Percentiles rank a stretch among this genome's conserved stretches.
These are phyloP conservation scores for Dothiorella sarmentorum DNA, from an alignment of 2,329 filamentous ascomycete species.

Conservation along the genomic window DNA sequence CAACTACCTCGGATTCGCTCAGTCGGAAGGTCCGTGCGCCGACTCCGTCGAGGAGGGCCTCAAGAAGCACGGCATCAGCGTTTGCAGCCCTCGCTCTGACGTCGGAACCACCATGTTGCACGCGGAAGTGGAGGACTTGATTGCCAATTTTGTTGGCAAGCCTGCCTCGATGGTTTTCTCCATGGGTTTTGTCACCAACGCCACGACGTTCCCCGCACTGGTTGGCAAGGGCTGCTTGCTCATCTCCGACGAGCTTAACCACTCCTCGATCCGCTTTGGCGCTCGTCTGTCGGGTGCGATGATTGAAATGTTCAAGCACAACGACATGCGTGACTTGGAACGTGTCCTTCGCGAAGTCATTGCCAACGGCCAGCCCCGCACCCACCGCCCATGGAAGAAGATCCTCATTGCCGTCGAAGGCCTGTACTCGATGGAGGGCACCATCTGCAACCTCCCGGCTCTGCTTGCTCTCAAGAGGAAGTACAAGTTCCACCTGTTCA, in stretches of 20 bases:
- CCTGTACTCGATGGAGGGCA: slow-evolving; percentile 98
- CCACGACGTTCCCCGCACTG: slow-evolving; percentile 85
- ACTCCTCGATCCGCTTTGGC: slow-evolving; percentile 94
- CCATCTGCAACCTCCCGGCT: slow-evolving; percentile 95
- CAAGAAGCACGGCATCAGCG: slow-evolving; percentile 78
- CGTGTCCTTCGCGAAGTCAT: slow-evolving; percentile 84
- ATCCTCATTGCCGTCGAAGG: slow-evolving; percentile 95
- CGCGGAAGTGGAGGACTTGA: slow-evolving; percentile 81
- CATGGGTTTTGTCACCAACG: slow-evolving; percentile 98
- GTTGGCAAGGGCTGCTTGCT: slow-evolving; percentile 91
- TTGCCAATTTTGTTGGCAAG: slow-evolving; percentile 92
- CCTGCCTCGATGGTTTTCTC: slow-evolving; percentile 94
- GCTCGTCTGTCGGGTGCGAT: slow-evolving; percentile 91
- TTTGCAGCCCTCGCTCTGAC: slow-evolving; percentile 78
- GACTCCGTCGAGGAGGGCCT: slow-evolving; percentile 86
- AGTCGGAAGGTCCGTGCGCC: slow-evolving; percentile 94
- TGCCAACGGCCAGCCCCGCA: slow-evolving; percentile 92
- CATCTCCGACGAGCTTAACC: slow-evolving; percentile 95
- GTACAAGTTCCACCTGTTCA: slow-evolving; percentile 95
- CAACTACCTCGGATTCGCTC: slow-evolving; percentile 97
- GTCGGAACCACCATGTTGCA: slow-evolving; percentile 84
- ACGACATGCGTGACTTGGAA: slow-evolving; percentile 88
- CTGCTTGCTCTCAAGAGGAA: slow-evolving; percentile 82
- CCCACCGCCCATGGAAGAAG: slow-evolving; percentile 99
- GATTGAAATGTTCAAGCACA: slow-evolving; percentile 96